Conservation (phyloP, 1,284 basidiomycete species). For the Ceratobasidium theobromae region DNA sequence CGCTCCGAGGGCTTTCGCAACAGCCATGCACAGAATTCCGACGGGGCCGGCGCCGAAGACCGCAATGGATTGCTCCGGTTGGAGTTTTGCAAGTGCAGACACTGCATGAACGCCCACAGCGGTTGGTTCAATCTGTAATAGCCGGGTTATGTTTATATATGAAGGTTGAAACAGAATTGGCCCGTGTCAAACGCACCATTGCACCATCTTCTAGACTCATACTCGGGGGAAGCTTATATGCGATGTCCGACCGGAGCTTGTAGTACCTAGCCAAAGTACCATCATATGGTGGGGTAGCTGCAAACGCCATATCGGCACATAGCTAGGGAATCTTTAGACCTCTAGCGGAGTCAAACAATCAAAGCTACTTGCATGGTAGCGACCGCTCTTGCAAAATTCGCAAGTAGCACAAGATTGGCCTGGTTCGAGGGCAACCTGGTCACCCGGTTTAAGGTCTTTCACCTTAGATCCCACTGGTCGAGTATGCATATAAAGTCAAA, state of each 20-base stretch:
- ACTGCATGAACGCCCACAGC: constrained; percentile 91
- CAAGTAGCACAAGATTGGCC: constrained; percentile 74
- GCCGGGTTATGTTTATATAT: background rate
- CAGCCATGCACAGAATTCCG: constrained; percentile 89
- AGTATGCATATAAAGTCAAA: background rate
- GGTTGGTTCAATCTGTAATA: constrained; percentile 83
- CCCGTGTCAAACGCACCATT: constrained; percentile 55
- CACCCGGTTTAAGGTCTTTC: constrained; percentile 73
- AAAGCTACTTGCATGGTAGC: constrained; percentile 63
- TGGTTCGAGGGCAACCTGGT: constrained; percentile 85
- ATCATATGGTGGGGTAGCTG: constrained; percentile 87
- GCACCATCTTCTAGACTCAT: constrained; percentile 82
- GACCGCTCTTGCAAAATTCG: constrained; percentile 73
- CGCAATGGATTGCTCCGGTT: constrained; percentile 69
- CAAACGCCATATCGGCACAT: constrained; percentile 78
- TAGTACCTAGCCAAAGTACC: constrained; percentile 86
- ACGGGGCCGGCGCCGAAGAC: constrained; percentile 91
- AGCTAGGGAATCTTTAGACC: constrained; percentile 47
- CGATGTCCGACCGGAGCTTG: constrained; percentile 69
- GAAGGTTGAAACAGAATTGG: background rate
- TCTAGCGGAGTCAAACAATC: background rate
- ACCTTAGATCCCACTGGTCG: constrained; percentile 67
- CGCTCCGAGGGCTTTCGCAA: constrained; percentile 86
- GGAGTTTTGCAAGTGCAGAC: constrained; percentile 72
- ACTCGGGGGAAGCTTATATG: constrained; percentile 70